Evolutionary conservation across 139 green algal genomes (phyloP).

Genomic region (Spirogloea muscicola): DNA sequence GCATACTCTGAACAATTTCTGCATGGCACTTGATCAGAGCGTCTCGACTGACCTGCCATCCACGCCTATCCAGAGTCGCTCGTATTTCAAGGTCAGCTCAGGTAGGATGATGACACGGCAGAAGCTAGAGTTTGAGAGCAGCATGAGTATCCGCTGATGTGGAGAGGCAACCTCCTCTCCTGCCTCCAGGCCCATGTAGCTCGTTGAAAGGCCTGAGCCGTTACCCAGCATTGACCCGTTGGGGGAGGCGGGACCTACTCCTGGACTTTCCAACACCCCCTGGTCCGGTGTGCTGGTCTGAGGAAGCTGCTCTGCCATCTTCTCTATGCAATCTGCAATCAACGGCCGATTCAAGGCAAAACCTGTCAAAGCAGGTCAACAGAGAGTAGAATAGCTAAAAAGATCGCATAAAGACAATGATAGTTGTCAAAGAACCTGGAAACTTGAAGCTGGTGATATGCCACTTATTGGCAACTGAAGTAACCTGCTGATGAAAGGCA

Average conservation of each 20-base stretch:
- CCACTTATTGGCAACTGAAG: too few relatives aligned
- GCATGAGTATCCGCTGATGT: conserved; percentile 37
- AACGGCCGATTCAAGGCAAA: background rate
- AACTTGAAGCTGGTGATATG: too few relatives aligned
- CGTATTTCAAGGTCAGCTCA: conserved; percentile 23
- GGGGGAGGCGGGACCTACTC: too few relatives aligned
- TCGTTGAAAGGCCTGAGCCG: too few relatives aligned
- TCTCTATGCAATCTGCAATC: conserved; percentile 13
- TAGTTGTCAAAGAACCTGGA: too few relatives aligned
- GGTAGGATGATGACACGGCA: conserved; percentile 10
- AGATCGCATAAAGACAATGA: too few relatives aligned
- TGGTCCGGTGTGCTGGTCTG: conserved; percentile 1
- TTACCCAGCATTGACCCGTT: too few relatives aligned
- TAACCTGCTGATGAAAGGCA: too few relatives aligned
- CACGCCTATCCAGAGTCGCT: conserved; percentile 35
- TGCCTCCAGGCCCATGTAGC: conserved; percentile 15
- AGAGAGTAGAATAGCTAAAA: conserved; percentile 1
- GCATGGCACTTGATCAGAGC: too few relatives aligned
- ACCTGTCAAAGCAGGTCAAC: background rate
- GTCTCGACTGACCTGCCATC: too few relatives aligned
- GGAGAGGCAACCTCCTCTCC: conserved; percentile 22
- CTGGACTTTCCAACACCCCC: conserved; percentile 2
- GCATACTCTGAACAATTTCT: too few relatives aligned
- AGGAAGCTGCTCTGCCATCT: conserved; percentile 11
- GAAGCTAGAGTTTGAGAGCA: conserved; percentile 36